phyloP scores from a whole-genome alignment of 371 early-diverging fungal species.

The Homolaphlyctis polyrhiza region DNA sequence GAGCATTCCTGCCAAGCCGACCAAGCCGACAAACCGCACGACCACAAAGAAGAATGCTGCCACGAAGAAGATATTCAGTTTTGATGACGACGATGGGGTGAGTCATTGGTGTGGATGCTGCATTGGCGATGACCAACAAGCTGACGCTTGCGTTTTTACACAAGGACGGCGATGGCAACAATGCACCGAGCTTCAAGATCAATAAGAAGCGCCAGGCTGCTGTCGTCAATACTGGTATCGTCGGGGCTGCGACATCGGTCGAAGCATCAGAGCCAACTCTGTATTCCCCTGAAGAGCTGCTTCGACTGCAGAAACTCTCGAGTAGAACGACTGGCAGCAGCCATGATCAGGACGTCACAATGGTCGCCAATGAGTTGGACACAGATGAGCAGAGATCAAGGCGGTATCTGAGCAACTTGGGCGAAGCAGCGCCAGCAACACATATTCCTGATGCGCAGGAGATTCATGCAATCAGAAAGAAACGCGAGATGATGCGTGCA shows the following conservation, averaged over 20 bases:
- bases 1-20: not conserved
- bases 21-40: not conserved
- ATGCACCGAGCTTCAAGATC: conserved; percentile 14
- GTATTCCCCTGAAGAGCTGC: not conserved
- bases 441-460: conserved; percentile 19
- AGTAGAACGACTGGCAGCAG: conserved; percentile 14
- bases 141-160: not conserved
- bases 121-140: not conserved
- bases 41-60: not conserved
- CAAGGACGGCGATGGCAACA: not conserved
- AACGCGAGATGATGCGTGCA: conserved; percentile 26
- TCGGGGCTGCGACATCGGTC: conserved; percentile 8
- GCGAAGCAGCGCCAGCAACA: conserved; percentile 1
- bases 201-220: conserved; percentile 22
- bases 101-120: not conserved
- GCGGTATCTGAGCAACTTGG: too few species aligned
- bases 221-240: conserved; percentile 18
- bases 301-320: conserved; percentile 21
- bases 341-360: conserved; percentile 5
- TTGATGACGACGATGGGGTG: conserved; percentile 18
- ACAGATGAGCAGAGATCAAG: too few species aligned
- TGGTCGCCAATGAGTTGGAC: not conserved
- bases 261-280: not conserved
- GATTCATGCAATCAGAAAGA: conserved; percentile 27
- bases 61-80: conserved; percentile 6